phyloP scores from a whole-genome alignment of 2,329 filamentous ascomycete genomes.

The Fusarium veterinarium region DNA sequence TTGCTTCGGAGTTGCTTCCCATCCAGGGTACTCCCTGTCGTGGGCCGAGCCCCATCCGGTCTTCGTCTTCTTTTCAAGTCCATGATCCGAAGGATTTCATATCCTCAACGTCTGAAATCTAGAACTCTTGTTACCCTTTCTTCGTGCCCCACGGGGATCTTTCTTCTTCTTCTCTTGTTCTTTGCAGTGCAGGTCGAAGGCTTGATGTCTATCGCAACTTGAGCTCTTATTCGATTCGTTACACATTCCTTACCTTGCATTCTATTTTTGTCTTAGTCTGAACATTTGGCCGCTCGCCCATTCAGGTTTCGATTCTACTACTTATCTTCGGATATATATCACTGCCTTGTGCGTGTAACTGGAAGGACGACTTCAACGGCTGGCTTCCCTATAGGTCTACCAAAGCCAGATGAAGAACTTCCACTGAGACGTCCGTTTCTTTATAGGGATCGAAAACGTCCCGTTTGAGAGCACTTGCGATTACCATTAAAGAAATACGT shows the following conservation, averaged over 20 bases:
- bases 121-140: constrained; percentile 20
- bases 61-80: constrained; percentile 11
- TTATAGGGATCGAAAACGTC: constrained; percentile 2
- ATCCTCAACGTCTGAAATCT: constrained; percentile 9
- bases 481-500: constrained; percentile 3
- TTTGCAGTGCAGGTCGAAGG: constrained; percentile 32
- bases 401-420: neutral
- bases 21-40: constrained; percentile 34
- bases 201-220: constrained; percentile 38
- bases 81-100: constrained; percentile 14
- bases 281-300: neutral
- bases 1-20: constrained; percentile 39
- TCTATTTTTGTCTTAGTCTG: neutral
- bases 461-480: constrained; percentile 3
- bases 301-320: neutral
- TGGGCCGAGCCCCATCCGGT: constrained; percentile 25
- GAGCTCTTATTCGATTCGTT: constrained; percentile 27
- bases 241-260: constrained; percentile 30
- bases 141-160: constrained; percentile 11
- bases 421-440: neutral
- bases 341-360: neutral
- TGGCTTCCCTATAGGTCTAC: neutral
- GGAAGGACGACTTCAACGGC: neutral
- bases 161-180: constrained; percentile 5
- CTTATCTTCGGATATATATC: neutral